Base-by-base conservation (phyloP, 768 basidiomycete genomes). In the Sarcodon aspratus region DNA sequence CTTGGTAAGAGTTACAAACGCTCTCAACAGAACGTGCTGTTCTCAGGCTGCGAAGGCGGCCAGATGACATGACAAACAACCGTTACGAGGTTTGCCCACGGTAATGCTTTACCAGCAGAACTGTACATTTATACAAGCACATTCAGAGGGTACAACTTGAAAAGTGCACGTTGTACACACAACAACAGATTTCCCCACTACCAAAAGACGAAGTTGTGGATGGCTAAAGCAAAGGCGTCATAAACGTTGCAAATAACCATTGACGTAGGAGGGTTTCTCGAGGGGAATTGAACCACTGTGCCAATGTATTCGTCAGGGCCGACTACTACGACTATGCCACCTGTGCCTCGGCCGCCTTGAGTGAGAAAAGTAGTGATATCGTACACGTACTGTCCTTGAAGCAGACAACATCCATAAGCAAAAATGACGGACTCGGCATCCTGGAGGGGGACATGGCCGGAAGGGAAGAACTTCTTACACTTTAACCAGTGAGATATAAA, bases 271-370 rank as follows among this genome's bases (percentile, higher is more conserved):
- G 21, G 56, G 45, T 8, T 68, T 53, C n/a, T 69, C 67, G 36
- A 84, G 61, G 0, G 81, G 73, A 1, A n/a, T n/a, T n/a, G n/a
- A n/a, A 69, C 69, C 33, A 85, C 65, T 54, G 66, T 68, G 3
- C 77, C 79, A 31, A 86, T 71, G 50, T 82, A 83, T 12, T 82
- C 83, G 55, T 81, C 81, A 7, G 80, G 80, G 27, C 82, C 69
- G 6, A 82, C 71, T 45, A 79, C 65, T 45, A 79, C 65, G 7
- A 79, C 71, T 8, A 79, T 55, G 8, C 70, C 75, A 12, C 79
- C 79, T 1, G 52, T 49, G 44, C 54, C 53, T 34, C 68, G 66
- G 3, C 79, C 80, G 21, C 77, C 79, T 17, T 65, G 57, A 4
- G 48, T 57, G 3, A 71, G 72, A 12, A 60, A 63, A 33, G 71